Evolutionary conservation across 225 moss, liverwort and hornwort species (phyloP).

Genomic region (Pseudisothecium myosuroides): DNA sequence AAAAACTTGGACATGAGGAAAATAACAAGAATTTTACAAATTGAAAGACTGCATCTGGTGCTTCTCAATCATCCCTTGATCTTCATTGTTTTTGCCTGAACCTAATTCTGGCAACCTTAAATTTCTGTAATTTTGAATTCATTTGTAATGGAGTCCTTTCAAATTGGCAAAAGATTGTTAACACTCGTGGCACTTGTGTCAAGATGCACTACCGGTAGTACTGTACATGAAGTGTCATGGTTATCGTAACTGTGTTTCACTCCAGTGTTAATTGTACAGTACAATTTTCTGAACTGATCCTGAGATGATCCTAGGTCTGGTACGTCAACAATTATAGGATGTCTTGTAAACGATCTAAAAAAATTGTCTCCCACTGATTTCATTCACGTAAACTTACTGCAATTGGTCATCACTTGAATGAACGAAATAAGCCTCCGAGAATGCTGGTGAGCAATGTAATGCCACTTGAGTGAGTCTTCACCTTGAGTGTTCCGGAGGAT

Average conservation of each 20-base stretch:
- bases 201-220: not conserved
- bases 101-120: not conserved
- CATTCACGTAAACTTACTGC: not conserved
- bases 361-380: not conserved
- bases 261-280: not conserved
- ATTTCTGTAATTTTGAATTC: not conserved
- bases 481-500: not conserved
- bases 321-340: not conserved
- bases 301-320: not conserved
- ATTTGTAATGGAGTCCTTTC: not conserved
- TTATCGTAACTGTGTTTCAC: not conserved
- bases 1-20: no score
- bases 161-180: not conserved
- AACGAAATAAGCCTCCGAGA: not conserved
- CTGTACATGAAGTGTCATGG: not conserved
- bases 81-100: not conserved
- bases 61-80: not conserved
- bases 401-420: not conserved
- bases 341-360: not conserved
- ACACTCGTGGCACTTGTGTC: not conserved
- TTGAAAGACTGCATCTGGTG: not conserved
- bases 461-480: not conserved
- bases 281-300: not conserved
- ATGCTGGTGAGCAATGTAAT: not conserved
- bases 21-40: not conserved